phyloP scores from a whole-genome alignment of 345 rosid species.

The Camelina neglecta region DNA sequence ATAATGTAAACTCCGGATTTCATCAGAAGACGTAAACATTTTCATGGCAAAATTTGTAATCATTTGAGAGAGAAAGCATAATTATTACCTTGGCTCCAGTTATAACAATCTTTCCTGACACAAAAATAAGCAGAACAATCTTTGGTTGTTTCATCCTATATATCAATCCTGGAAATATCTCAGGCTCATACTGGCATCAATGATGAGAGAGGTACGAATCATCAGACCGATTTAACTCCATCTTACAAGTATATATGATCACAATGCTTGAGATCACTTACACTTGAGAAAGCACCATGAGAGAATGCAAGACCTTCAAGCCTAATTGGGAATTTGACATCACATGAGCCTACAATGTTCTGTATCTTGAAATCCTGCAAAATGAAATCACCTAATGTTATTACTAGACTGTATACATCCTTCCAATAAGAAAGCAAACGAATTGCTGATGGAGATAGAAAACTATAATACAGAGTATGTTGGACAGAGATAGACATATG shows the following conservation, averaged over 20 bases:
- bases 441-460: background rate
- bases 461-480: background rate
- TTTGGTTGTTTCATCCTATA: slow-evolving; percentile 93
- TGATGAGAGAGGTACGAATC: slow-evolving; percentile 26
- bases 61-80: background rate
- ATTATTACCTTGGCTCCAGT: slow-evolving; percentile 93
- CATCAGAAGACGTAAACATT: slow-evolving; percentile 23
- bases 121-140: slow-evolving; percentile 84
- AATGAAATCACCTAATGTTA: background rate
- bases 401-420: background rate
- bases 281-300: slow-evolving; percentile 87
- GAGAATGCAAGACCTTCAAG: slow-evolving; percentile 87
- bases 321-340: slow-evolving; percentile 78
- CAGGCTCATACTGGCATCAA: slow-evolving; percentile 80
- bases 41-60: slow-evolving; percentile 1
- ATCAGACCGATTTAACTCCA: slow-evolving; percentile 34
- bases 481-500: background rate
- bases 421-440: background rate
- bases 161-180: slow-evolving; percentile 86
- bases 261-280: slow-evolving; percentile 48
- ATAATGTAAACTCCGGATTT: slow-evolving; percentile 9
- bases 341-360: slow-evolving; percentile 87
- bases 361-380: slow-evolving; percentile 91
- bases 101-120: slow-evolving; percentile 89
- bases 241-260: slow-evolving; percentile 11